Conservation (phyloP, 1,284 basidiomycete species). For the Cystobasidium pallidum region DNA sequence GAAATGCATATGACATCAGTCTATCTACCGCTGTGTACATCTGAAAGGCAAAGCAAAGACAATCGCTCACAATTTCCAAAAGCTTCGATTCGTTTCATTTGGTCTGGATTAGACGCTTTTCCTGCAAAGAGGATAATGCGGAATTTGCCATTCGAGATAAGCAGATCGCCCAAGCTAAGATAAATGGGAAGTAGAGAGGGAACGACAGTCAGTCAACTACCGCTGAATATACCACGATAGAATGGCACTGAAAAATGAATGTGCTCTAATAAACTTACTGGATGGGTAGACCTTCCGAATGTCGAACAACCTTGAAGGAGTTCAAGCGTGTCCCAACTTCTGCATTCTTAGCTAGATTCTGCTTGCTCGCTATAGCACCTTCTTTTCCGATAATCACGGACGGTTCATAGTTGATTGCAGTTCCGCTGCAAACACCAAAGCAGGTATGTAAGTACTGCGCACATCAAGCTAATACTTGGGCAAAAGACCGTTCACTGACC, state of each 20-base stretch:
- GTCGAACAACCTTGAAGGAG: slow-evolving; percentile 50
- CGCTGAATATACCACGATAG: too few relatives aligned
- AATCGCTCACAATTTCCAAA: slow-evolving; percentile 46
- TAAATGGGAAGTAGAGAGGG: background rate
- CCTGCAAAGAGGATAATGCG: slow-evolving; percentile 52
- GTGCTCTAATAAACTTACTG: too few relatives aligned
- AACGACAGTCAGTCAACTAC: too few relatives aligned
- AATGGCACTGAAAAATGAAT: too few relatives aligned
- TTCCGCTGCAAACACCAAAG: slow-evolving; percentile 47
- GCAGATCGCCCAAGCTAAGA: slow-evolving; percentile 33
- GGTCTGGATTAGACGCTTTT: slow-evolving; percentile 47
- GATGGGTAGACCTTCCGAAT: slow-evolving; percentile 43
- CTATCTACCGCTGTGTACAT: too few relatives aligned
- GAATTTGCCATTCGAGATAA: slow-evolving; percentile 47
- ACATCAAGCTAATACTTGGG: background rate
- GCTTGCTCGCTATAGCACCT: slow-evolving; percentile 38
- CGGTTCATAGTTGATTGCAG: slow-evolving; percentile 53
- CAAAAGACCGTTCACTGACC: slow-evolving; percentile 1
- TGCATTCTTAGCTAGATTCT: slow-evolving; percentile 50
- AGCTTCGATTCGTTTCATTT: slow-evolving; percentile 46
- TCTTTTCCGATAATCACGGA: slow-evolving; percentile 50
- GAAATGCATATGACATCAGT: too few relatives aligned
- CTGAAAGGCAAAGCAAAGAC: too few relatives aligned
- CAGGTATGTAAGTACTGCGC: background rate
- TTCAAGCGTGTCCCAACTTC: slow-evolving; percentile 53